These are phyloP conservation scores for Apiotrichum siamense DNA, from an alignment of 1,284 basidiomycete genomes.

Conservation along the genomic window DNA sequence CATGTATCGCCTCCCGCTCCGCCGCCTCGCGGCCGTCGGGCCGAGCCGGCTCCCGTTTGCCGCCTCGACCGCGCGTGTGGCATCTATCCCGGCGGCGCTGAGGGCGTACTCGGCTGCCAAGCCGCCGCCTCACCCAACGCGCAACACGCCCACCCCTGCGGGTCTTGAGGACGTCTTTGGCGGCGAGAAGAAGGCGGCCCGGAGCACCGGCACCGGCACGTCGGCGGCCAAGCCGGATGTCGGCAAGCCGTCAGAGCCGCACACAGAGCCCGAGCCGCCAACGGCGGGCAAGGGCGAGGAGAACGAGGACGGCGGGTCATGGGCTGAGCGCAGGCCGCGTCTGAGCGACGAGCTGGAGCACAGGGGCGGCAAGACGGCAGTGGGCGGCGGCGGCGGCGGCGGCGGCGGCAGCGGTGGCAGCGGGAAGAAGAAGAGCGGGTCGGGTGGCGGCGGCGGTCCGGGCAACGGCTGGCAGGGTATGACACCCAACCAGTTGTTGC, in stretches of 20 bases:
- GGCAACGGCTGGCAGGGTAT: slow-evolving; percentile 30
- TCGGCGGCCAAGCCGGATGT: not conserved
- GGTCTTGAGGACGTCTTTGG: slow-evolving; percentile 43
- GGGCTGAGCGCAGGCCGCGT: slow-evolving; percentile 32
- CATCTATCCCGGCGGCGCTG: not conserved
- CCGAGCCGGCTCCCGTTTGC: slow-evolving; percentile 15
- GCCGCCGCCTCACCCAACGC: slow-evolving; percentile 27
- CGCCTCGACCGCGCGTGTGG: slow-evolving; percentile 10
- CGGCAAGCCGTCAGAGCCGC: not conserved
- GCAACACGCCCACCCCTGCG: slow-evolving; percentile 35
- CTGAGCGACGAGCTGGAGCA: slow-evolving; percentile 32
- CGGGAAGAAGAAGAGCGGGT: not conserved
- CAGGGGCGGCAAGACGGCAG: slow-evolving; percentile 11
- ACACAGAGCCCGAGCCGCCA: slow-evolving; percentile 14
- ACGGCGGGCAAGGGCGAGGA: slow-evolving; percentile 20
- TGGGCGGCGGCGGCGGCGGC: slow-evolving; percentile 27
- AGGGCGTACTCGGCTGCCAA: slow-evolving; percentile 28
- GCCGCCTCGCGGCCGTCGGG: slow-evolving; percentile 5
- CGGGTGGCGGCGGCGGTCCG: slow-evolving; percentile 20
- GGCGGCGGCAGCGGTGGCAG: slow-evolving; percentile 32
- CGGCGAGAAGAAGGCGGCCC: slow-evolving; percentile 13
- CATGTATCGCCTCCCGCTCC: slow-evolving; percentile 9
- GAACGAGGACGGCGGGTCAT: slow-evolving; percentile 22
- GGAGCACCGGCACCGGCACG: slow-evolving; percentile 6
- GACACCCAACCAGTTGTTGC: slow-evolving; percentile 43